Evolutionary conservation across 805 yeast species (phyloP), one percentile per base, ranked within the genome.

Genomic region (Kodamaea fukazawae): DNA sequence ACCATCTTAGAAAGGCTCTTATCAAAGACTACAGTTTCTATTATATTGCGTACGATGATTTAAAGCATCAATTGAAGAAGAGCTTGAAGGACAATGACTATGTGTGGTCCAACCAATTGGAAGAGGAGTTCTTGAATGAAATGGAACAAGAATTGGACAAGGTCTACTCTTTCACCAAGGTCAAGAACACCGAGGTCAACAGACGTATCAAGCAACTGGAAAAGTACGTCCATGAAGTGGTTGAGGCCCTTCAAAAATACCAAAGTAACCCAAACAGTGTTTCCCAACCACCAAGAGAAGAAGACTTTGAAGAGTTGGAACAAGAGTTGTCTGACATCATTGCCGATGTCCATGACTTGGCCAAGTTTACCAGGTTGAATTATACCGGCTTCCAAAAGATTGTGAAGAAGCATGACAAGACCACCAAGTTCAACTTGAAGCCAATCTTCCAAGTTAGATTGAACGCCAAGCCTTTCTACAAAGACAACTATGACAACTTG

Each of bases 311-410:
- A 43, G 73, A 68, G 36, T 61, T 63, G 50, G 74, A 70, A 54
- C 65, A 64, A 38, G 71, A 64, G 40, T 58, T 70, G 40, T 57
- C 65, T 23, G 96, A 90, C 53, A 82, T 93, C 52, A 90, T 93
- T 63, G 96, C 97, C 15, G 97, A 90, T 65, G 96, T 93, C 32
- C 97, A 93, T 57, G 99, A 93, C 62, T 75, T 93, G 55, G 96
- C 96, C 49, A 91, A 91, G 61, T 93, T 87, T 62, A 79, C 96
- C 13, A 77, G 96, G 46, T 76, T 93, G 58, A 93, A 93, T 65
- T 93, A 93, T 70, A 90, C 96, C 14, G 99, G 99, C 2, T 93
- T 93, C 71, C 96, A 88, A 63, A 93, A 93, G 64, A 93, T 93
- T 52, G 78, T 93, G 57, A 93, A 93, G 68, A 93, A 93, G 65